Evolutionary conservation across 768 basidiomycete genomes (phyloP).

Genomic region (Myochromella boudieri): DNA sequence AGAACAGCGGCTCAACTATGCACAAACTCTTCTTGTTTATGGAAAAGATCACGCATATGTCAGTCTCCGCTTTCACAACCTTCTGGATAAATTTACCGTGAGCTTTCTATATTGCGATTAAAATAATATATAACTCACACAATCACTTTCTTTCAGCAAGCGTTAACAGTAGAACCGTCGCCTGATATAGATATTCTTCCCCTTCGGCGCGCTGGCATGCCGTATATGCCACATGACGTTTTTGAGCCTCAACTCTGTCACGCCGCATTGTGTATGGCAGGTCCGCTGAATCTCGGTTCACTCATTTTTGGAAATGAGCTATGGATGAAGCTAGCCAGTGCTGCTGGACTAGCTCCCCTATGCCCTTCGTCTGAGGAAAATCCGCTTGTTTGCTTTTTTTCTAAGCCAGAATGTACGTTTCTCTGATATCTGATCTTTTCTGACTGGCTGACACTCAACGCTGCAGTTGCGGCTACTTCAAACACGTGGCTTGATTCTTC

Average conservation of each 20-base stretch:
- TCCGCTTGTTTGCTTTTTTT: not conserved
- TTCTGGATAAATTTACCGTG: not conserved
- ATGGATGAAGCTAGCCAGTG: not conserved
- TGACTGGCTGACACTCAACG: not conserved
- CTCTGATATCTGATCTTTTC: not conserved
- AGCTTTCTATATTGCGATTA: not conserved
- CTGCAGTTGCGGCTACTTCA: not conserved
- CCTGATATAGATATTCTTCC: not conserved
- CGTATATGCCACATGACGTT: not conserved
- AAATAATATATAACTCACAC: not conserved
- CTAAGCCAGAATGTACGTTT: not conserved
- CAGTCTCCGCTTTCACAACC: not conserved
- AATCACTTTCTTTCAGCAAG: too few species aligned
- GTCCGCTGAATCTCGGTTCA: not conserved
- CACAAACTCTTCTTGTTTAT: not conserved
- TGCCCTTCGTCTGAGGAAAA: not conserved
- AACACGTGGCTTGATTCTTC: not conserved
- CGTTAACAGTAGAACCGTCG: not conserved
- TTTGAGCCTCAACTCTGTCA: not conserved
- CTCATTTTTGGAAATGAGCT: not conserved
- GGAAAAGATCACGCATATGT: not conserved
- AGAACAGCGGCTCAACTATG: not conserved
- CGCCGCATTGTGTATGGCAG: not conserved
- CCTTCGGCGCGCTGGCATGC: not conserved
- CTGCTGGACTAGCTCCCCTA: not conserved